A percentile compares a stretch with the other conserved stretches of the same genome.
phyloP scores from a whole-genome alignment of 2,329 filamentous ascomycete genomes.

The Didymella glomerata region DNA sequence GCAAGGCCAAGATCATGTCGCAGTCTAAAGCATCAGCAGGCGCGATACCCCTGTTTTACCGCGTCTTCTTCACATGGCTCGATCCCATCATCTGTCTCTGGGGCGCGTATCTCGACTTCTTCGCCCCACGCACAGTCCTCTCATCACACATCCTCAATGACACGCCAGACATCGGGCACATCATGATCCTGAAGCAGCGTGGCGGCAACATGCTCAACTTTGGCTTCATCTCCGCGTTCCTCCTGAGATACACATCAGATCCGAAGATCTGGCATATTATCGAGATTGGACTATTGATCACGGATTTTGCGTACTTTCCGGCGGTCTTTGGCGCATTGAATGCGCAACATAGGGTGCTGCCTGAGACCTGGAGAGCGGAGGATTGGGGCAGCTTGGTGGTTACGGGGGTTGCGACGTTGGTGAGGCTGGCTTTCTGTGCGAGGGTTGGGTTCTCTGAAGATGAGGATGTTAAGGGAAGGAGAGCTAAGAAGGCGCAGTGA shows the following conservation, averaged over 20 bases:
- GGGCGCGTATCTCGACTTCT: slow-evolving; percentile 43
- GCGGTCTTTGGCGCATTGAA: slow-evolving; percentile 27
- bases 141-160: slow-evolving; percentile 31
- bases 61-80: slow-evolving; percentile 39
- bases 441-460: slow-evolving; percentile 28
- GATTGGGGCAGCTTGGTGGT: slow-evolving; percentile 47
- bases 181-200: slow-evolving; percentile 40
- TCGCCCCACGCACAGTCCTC: slow-evolving; percentile 31
- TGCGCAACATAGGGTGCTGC: slow-evolving; percentile 26
- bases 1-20: neutral
- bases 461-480: neutral
- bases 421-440: slow-evolving; percentile 32
- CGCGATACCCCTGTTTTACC: slow-evolving; percentile 31
- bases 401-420: slow-evolving; percentile 36
- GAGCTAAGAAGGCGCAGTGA: neutral
- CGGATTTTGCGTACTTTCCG: slow-evolving; percentile 37
- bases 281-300: slow-evolving; percentile 30
- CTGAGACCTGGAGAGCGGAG: slow-evolving; percentile 31
- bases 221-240: slow-evolving; percentile 37
- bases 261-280: slow-evolving; percentile 36
- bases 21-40: neutral
- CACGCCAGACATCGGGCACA: slow-evolving; percentile 31
- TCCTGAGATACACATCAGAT: slow-evolving; percentile 38
- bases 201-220: slow-evolving; percentile 41
- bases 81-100: slow-evolving; percentile 39